Evolutionary conservation across 306 rosid genomes (phyloP).

Genomic region (Sophora flavescens): DNA sequence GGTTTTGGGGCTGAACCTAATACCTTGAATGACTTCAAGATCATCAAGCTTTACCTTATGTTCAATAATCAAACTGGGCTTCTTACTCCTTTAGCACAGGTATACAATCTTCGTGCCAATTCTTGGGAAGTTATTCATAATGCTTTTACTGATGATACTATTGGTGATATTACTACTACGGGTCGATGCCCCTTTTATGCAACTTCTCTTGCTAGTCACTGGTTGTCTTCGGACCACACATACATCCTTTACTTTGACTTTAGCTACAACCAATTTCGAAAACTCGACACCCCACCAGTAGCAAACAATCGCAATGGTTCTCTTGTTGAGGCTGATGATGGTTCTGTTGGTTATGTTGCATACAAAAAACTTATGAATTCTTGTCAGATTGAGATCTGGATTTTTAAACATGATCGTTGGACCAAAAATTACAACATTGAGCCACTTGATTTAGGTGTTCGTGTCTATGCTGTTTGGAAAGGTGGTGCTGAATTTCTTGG

Average conservation of each 20-base stretch:
- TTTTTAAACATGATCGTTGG: slow-evolving; percentile 17
- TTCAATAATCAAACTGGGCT: too few relatives aligned
- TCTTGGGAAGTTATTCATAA: neutral
- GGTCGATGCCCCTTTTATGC: too few relatives aligned
- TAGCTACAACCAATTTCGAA: neutral
- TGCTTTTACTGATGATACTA: too few relatives aligned
- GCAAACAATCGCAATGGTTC: too few relatives aligned
- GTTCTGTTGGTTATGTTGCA: neutral
- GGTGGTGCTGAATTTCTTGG: neutral
- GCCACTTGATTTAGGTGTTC: neutral
- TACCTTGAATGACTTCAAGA: too few relatives aligned
- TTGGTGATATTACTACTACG: neutral
- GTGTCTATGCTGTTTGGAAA: neutral
- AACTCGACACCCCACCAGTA: neutral
- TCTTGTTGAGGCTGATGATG: neutral
- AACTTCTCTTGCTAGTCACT: slow-evolving; percentile 10
- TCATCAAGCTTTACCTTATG: too few relatives aligned
- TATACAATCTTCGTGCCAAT: too few relatives aligned
- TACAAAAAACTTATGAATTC: neutral
- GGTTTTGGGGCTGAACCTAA: too few relatives aligned
- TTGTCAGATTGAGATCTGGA: neutral
- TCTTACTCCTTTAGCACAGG: too few relatives aligned
- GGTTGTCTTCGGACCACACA: neutral
- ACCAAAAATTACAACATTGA: neutral
- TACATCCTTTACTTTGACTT: slow-evolving; percentile 29